Evolutionary conservation across 2,329 filamentous ascomycete genomes (phyloP).

Genomic region (Penicillium verrucosum): DNA sequence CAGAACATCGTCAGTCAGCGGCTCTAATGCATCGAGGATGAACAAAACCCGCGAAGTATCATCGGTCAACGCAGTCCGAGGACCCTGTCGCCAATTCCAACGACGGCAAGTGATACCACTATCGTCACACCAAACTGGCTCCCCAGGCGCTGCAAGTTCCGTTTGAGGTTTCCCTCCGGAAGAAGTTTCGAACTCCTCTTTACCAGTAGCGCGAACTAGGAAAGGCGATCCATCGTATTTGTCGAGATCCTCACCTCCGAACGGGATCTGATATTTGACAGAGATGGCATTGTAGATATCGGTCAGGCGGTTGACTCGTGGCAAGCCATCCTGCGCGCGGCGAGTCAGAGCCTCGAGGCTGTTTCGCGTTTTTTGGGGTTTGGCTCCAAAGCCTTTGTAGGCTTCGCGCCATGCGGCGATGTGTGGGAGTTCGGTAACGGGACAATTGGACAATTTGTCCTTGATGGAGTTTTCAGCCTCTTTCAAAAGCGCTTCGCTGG

Average conservation of each 20-base stretch:
- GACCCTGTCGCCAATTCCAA: constrained; percentile 43
- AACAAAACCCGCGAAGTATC: no score
- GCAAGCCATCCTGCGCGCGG: constrained; percentile 32
- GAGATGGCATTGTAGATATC: constrained; percentile 43
- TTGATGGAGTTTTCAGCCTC: constrained; percentile 16
- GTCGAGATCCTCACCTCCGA: constrained; percentile 41
- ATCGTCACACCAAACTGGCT: constrained; percentile 42
- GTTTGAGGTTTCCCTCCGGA: constrained; percentile 25
- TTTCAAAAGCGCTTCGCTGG: constrained; percentile 30
- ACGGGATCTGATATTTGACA: constrained; percentile 39
- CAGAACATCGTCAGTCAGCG: no score
- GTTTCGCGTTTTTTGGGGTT: constrained; percentile 38
- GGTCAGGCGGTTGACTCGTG: constrained; percentile 39
- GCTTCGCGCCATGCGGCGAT: constrained; percentile 40
- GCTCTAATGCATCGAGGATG: no score
- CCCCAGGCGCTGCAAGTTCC: constrained; percentile 27
- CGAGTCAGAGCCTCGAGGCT: constrained; percentile 38
- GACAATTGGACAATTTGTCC: constrained; percentile 3
- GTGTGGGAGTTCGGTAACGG: constrained; percentile 34
- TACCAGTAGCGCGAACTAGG: constrained; percentile 32
- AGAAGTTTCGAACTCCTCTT: constrained; percentile 35
- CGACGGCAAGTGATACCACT: constrained; percentile 38
- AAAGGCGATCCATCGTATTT: constrained; percentile 36
- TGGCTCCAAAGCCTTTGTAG: constrained; percentile 41
- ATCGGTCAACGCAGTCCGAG: constrained; percentile 25